Evolutionary conservation across 768 basidiomycete species (phyloP).

Genomic region (Suillus occidentalis): DNA sequence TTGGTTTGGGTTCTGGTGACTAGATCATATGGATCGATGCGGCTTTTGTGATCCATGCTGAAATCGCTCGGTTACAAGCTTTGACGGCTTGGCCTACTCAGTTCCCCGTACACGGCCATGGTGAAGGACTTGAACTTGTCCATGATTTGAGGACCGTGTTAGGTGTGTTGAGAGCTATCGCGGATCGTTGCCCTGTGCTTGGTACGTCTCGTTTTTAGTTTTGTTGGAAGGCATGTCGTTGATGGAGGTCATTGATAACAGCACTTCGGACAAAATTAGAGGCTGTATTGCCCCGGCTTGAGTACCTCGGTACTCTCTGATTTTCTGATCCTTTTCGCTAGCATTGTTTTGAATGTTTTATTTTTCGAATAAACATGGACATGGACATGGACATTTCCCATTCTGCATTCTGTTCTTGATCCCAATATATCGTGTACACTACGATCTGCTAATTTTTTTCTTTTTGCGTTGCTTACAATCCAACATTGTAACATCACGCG

Average conservation of each 20-base stretch:
- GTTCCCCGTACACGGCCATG: not conserved
- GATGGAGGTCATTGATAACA: constrained; percentile 5
- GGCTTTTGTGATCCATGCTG: constrained; percentile 23
- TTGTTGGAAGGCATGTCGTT: not conserved
- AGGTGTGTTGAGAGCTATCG: constrained; percentile 17
- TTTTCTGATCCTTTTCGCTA: not conserved
- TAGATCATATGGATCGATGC: constrained; percentile 26
- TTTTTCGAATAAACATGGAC: not conserved
- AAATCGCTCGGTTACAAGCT: constrained; percentile 20
- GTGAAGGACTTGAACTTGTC: no score
- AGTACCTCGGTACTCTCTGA: not conserved
- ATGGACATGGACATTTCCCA: no score
- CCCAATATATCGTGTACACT: not conserved
- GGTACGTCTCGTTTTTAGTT: constrained; percentile 17
- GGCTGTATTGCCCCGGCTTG: constrained; percentile 18
- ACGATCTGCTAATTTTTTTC: not conserved
- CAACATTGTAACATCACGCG: not conserved
- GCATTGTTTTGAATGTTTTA: not conserved
- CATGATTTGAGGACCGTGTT: constrained; percentile 19
- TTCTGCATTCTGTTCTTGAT: not conserved
- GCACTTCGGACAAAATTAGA: constrained; percentile 27
- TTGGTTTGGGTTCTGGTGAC: no score
- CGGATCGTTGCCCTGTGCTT: constrained; percentile 16
- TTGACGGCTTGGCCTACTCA: constrained; percentile 2
- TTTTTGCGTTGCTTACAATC: not conserved